Conservation (phyloP, 805 yeast genomes). For the Zygoascus biomembranicola region DNA sequence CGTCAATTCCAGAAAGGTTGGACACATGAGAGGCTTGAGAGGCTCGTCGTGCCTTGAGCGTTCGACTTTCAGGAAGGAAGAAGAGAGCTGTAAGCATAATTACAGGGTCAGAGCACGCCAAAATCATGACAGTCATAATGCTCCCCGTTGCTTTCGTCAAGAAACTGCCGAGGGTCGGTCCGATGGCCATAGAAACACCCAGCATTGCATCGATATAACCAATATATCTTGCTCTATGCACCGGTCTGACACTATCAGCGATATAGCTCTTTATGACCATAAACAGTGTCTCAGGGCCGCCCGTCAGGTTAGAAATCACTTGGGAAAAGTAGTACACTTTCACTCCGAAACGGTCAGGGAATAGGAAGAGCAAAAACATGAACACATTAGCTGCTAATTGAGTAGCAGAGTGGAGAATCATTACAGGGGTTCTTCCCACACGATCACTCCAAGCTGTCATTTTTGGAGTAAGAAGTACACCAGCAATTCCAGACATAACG, state of each 20-base stretch:
- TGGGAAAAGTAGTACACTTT: conserved; percentile 34
- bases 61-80: not conserved
- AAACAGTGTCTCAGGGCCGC: conserved; percentile 48
- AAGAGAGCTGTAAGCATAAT: not conserved
- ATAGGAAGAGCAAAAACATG: not conserved
- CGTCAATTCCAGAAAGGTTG: not conserved
- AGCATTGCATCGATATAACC: conserved; percentile 7
- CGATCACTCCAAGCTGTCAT: conserved; percentile 56
- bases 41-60: not conserved
- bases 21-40: not conserved
- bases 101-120: not conserved
- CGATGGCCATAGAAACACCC: conserved; percentile 21
- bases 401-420: conserved; percentile 16
- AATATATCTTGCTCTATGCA: conserved; percentile 34
- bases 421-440: conserved; percentile 51
- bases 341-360: not conserved
- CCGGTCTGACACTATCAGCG: conserved; percentile 59
- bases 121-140: conserved; percentile 2
- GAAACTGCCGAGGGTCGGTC: conserved; percentile 20
- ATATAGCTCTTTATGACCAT: conserved; percentile 58
- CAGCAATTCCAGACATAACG: conserved; percentile 6
- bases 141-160: conserved; percentile 8
- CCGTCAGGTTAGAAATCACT: conserved; percentile 41
- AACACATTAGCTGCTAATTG: not conserved
- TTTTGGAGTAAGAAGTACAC: conserved; percentile 25